phyloP scores from a whole-genome alignment of 257 asterid genomes.

The Capsicum baccatum region DNA sequence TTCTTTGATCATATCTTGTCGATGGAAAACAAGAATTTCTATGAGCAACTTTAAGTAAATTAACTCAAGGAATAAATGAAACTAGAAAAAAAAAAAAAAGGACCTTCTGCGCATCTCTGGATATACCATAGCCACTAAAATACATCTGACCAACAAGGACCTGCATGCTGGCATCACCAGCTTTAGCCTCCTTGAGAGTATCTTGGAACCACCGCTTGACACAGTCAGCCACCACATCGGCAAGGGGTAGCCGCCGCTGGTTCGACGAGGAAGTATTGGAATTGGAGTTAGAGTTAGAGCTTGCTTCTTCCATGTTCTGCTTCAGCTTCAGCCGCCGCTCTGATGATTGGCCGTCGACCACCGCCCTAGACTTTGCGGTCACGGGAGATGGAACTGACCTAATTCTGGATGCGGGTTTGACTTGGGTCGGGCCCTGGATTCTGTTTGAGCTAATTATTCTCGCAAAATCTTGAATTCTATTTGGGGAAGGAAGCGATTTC shows the following conservation, averaged over 20 bases:
- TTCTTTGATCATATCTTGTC: constrained; percentile 12
- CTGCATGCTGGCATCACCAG: constrained; percentile 85
- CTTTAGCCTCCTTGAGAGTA: constrained; percentile 87
- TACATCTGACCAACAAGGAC: constrained; percentile 99
- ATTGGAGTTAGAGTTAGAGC: constrained; percentile 33
- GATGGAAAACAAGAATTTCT: constrained; percentile 6
- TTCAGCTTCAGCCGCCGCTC: constrained; percentile 32
- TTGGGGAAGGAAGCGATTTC: constrained; percentile 64
- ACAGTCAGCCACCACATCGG: constrained; percentile 90
- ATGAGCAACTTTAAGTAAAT: not conserved
- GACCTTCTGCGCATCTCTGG: constrained; percentile 71
- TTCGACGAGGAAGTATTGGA: constrained; percentile 33
- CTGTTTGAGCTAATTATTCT: constrained; percentile 54
- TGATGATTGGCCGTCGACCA: constrained; percentile 26
- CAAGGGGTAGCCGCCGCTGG: constrained; percentile 63
- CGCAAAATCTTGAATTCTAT: constrained; percentile 58
- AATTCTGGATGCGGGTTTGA: constrained; percentile 46
- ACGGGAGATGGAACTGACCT: constrained; percentile 44
- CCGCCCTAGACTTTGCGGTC: constrained; percentile 38
- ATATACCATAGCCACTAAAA: constrained; percentile 80
- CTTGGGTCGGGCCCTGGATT: constrained; percentile 51
- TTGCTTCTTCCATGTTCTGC: constrained; percentile 62
- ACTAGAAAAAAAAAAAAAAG: constrained; percentile 25
- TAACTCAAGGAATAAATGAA: not conserved
- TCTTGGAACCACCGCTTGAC: constrained; percentile 91